Conservation (phyloP, 2,329 filamentous ascomycete species). For the Triangularia verruculosa region DNA sequence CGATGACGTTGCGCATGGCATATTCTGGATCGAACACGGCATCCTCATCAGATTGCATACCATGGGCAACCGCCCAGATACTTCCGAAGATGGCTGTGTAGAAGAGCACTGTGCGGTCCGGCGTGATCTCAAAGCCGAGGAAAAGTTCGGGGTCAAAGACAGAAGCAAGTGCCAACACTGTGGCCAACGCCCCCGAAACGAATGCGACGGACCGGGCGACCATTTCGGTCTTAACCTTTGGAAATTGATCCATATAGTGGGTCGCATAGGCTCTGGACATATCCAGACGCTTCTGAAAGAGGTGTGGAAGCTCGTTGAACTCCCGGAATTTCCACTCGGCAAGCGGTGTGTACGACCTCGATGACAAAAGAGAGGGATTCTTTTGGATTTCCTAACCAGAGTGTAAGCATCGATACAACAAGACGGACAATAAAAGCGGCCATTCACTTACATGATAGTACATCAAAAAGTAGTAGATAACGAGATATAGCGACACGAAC, state of each 20-base stretch:
- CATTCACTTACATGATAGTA: conserved; percentile 74
- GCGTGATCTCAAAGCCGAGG: conserved; percentile 85
- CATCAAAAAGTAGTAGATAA: conserved; percentile 88
- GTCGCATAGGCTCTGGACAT: conserved; percentile 95
- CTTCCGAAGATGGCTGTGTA: conserved; percentile 81
- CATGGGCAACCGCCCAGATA: conserved; percentile 79
- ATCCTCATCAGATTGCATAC: conserved; percentile 82
- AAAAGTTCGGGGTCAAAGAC: conserved; percentile 90
- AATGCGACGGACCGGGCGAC: conserved; percentile 82
- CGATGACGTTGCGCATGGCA: conserved; percentile 81
- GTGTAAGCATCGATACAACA: background rate
- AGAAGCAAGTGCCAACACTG: conserved; percentile 78
- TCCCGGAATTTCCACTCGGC: conserved; percentile 98
- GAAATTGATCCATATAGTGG: conserved; percentile 92
- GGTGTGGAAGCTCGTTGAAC: conserved; percentile 92
- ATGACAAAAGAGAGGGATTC: conserved; percentile 82
- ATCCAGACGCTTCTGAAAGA: conserved; percentile 84
- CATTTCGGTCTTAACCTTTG: conserved; percentile 89
- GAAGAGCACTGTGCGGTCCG: conserved; percentile 83
- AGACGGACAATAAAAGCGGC: background rate
- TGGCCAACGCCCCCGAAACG: conserved; percentile 79
- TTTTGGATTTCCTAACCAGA: conserved; percentile 81
- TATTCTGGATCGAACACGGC: conserved; percentile 89
- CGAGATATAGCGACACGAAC: conserved; percentile 79
- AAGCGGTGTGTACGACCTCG: conserved; percentile 85